Evolutionary conservation across 257 asterid species (phyloP).

Genomic region (Jasminum sambac): DNA sequence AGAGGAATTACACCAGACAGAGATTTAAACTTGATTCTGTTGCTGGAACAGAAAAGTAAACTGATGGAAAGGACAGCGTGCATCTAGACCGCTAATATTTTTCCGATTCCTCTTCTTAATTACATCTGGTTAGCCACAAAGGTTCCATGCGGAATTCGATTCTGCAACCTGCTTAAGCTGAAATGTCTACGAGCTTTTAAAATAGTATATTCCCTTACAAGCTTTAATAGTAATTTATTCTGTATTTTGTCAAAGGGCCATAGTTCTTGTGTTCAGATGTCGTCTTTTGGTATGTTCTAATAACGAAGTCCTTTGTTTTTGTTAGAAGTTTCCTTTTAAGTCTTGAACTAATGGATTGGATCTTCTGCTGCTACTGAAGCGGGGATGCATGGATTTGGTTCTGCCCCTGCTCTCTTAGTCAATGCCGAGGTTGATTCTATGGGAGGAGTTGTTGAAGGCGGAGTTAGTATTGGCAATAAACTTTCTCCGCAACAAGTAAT

Average conservation of each 20-base stretch:
- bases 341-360: slow-evolving; percentile 29
- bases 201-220: too few species aligned
- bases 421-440: slow-evolving; percentile 89
- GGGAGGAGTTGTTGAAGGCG: slow-evolving; percentile 90
- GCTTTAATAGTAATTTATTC: neutral
- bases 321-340: slow-evolving; percentile 20
- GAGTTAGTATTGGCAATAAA: slow-evolving; percentile 64
- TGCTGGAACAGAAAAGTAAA: slow-evolving; percentile 1
- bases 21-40: neutral
- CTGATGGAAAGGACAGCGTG: neutral
- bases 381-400: slow-evolving; percentile 76
- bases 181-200: neutral
- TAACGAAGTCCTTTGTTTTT: neutral
- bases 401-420: slow-evolving; percentile 69
- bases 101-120: neutral
- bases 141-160: slow-evolving; percentile 3
- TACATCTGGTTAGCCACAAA: neutral
- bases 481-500: slow-evolving; percentile 63
- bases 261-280: slow-evolving; percentile 5
- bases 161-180: neutral
- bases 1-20: neutral
- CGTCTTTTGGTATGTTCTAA: neutral
- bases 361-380: slow-evolving; percentile 35
- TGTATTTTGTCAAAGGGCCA: neutral
- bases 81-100: neutral